phyloP scores from a whole-genome alignment of 2,329 filamentous ascomycete species.

The Lasiodiplodia citricola region DNA sequence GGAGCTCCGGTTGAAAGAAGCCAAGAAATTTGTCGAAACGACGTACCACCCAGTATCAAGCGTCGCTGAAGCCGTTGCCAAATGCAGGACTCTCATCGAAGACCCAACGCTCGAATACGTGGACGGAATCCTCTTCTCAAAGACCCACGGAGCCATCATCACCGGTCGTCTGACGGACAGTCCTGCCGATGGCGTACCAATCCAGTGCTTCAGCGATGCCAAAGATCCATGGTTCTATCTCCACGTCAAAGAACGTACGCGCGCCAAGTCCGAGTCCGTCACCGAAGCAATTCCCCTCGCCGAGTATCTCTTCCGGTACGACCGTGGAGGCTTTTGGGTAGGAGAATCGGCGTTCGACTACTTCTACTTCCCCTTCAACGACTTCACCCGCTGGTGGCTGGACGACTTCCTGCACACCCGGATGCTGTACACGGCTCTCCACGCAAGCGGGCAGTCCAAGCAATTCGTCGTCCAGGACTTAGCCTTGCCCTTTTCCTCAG shows the following conservation, averaged over 20 bases:
- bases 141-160: conserved; percentile 50
- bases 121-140: conserved; percentile 57
- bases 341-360: conserved; percentile 64
- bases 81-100: neutral
- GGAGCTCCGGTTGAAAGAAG: conserved; percentile 48
- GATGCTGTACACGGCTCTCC: conserved; percentile 69
- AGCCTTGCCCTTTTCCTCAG: conserved; percentile 50
- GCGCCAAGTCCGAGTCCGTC: conserved; percentile 29
- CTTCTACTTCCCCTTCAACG: conserved; percentile 68
- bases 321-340: conserved; percentile 73
- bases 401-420: conserved; percentile 68
- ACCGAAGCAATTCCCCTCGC: conserved; percentile 64
- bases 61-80: conserved; percentile 6
- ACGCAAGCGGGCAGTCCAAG: conserved; percentile 65
- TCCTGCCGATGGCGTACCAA: neutral
- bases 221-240: conserved; percentile 60
- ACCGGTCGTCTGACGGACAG: conserved; percentile 48
- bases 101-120: conserved; percentile 47
- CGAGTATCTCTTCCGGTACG: conserved; percentile 75
- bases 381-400: conserved; percentile 64
- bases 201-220: conserved; percentile 15
- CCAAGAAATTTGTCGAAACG: conserved; percentile 13
- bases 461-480: conserved; percentile 71
- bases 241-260: conserved; percentile 38
- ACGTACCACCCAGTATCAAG: conserved; percentile 13